Percentiles rank a stretch among this genome's conserved stretches.
These are phyloP conservation scores for Pezicula neosporulosa DNA, from an alignment of 2,329 filamentous ascomycete species.

Conservation along the genomic window DNA sequence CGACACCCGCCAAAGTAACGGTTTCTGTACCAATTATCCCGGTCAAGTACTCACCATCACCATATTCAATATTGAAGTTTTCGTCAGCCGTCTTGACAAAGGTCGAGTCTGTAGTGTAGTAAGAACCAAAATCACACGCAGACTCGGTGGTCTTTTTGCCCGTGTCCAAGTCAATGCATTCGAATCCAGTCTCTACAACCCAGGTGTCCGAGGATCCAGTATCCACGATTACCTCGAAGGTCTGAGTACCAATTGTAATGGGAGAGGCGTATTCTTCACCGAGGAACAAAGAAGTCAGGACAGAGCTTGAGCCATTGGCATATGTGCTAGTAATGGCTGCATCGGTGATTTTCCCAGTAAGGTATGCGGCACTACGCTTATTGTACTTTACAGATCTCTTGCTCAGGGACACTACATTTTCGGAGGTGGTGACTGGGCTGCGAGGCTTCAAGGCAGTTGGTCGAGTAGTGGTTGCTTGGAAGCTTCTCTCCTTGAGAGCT, in stretches of 20 bases:
- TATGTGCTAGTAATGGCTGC: too few relatives aligned
- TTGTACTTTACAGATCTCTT: too few relatives aligned
- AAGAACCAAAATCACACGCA: conserved; percentile 10
- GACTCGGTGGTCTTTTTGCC: background rate
- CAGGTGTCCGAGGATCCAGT: conserved; percentile 46
- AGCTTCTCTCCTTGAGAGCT: too few relatives aligned
- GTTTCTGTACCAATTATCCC: conserved; percentile 36
- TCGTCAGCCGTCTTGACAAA: conserved; percentile 34
- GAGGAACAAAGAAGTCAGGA: background rate
- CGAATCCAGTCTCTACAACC: conserved; percentile 31
- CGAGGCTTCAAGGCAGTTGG: too few relatives aligned
- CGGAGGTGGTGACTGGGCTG: too few relatives aligned
- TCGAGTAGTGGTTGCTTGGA: too few relatives aligned
- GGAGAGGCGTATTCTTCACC: conserved; percentile 1
- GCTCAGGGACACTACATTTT: too few relatives aligned
- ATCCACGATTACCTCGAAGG: conserved; percentile 37
- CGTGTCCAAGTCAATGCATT: conserved; percentile 29
- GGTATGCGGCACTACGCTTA: too few relatives aligned
- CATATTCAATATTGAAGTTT: conserved; percentile 40
- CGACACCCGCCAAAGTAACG: conserved; percentile 42
- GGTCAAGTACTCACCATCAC: conserved; percentile 36
- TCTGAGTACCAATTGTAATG: conserved; percentile 28
- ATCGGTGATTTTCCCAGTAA: too few relatives aligned
- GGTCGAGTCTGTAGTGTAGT: conserved; percentile 20
- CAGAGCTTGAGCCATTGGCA: background rate